phyloP scores from a whole-genome alignment of 2,329 filamentous ascomycete species.

The Cyphellophora europaea region DNA sequence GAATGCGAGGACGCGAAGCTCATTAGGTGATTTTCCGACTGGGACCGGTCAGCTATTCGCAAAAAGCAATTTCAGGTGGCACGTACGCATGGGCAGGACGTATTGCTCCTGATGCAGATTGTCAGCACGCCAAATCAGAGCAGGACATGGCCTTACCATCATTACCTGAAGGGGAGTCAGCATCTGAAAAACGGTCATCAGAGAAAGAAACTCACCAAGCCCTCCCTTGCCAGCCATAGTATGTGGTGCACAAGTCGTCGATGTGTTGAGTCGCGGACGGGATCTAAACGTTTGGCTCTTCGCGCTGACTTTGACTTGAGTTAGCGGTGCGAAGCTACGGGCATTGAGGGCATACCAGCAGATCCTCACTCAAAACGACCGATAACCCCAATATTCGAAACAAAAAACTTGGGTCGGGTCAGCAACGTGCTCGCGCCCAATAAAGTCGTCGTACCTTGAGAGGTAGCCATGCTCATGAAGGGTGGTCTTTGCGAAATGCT shows the following conservation, averaged over 20 bases:
- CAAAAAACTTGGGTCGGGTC: constrained; percentile 45
- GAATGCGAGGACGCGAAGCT: constrained; percentile 80
- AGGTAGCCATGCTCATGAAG: constrained; percentile 69
- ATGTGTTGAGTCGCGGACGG: constrained; percentile 65
- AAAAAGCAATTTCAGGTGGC: neutral
- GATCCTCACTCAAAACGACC: constrained; percentile 73
- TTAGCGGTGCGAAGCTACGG: neutral
- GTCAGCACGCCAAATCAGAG: no score
- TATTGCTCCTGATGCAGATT: no score
- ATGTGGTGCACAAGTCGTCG: constrained; percentile 76
- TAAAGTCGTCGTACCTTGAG: constrained; percentile 48
- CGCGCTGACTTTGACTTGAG: constrained; percentile 54
- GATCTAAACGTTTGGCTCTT: constrained; percentile 67
- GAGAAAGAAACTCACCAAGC: constrained; percentile 78
- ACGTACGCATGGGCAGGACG: constrained; percentile 80
- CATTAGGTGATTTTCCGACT: no score
- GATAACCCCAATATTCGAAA: constrained; percentile 89
- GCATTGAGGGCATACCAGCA: constrained; percentile 42
- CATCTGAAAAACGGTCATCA: no score
- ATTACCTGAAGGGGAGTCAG: no score
- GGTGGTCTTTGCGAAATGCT: constrained; percentile 68
- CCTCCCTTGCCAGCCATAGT: constrained; percentile 89
- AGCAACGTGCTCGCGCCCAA: constrained; percentile 2
- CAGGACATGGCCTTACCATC: no score
- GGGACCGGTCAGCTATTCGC: neutral